These are phyloP conservation scores for Komagataea norvegica DNA, from an alignment of 1,139 yeast species.

Conservation along the genomic window DNA sequence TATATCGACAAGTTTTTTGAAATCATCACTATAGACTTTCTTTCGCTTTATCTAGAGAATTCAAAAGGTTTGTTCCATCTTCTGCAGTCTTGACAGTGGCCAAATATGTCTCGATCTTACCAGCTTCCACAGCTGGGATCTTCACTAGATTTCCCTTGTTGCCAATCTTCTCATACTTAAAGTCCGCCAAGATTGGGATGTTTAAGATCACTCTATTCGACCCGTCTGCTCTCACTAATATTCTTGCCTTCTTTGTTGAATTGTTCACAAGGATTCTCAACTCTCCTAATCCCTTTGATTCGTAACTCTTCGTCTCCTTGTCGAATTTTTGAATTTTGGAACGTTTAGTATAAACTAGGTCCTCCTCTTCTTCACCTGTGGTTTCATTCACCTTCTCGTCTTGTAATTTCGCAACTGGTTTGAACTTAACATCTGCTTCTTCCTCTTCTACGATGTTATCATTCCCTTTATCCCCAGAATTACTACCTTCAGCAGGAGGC, in stretches of 20 bases:
- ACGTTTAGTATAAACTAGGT: slow-evolving; percentile 55
- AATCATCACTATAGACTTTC: not conserved
- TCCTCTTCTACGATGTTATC: slow-evolving; percentile 27
- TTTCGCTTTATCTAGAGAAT: slow-evolving; percentile 46
- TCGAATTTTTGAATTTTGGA: slow-evolving; percentile 67
- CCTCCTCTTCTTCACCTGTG: slow-evolving; percentile 89
- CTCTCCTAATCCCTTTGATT: slow-evolving; percentile 74
- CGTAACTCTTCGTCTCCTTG: slow-evolving; percentile 47
- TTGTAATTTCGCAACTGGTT: slow-evolving; percentile 44
- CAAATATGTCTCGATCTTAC: slow-evolving; percentile 54
- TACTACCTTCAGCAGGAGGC: not conserved
- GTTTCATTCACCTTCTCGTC: slow-evolving; percentile 43
- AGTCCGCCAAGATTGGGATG: slow-evolving; percentile 45
- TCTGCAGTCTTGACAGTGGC: slow-evolving; percentile 65
- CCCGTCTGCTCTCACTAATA: slow-evolving; percentile 84
- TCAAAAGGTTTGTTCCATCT: slow-evolving; percentile 63
- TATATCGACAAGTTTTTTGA: not conserved
- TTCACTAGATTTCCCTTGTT: slow-evolving; percentile 44
- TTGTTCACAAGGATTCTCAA: slow-evolving; percentile 64
- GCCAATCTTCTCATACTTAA: slow-evolving; percentile 54
- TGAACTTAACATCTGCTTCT: slow-evolving; percentile 40
- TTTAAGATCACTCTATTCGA: slow-evolving; percentile 78
- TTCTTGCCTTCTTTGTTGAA: slow-evolving; percentile 56
- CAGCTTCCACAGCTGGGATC: slow-evolving; percentile 49
- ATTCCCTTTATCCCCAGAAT: slow-evolving; percentile 14